Percentiles rank a stretch among this genome's conserved stretches.
Conservation (phyloP, 768 basidiomycete genomes). For the Hericium rajendrae region DNA sequence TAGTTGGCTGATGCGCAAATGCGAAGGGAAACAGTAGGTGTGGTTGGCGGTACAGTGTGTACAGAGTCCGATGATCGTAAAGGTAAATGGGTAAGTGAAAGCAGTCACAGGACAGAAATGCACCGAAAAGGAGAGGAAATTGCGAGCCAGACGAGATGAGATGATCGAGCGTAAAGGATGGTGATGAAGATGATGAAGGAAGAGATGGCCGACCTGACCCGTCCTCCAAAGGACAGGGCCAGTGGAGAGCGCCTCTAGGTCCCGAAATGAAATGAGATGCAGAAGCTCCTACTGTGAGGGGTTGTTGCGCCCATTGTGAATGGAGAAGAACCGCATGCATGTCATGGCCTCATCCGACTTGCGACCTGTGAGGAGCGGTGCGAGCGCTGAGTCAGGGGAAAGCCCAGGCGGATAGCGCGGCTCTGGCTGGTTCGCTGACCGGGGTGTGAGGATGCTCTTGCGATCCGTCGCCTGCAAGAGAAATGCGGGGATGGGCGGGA, state of each 20-base stretch:
- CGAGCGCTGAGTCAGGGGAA: constrained; percentile 1
- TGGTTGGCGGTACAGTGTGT: not conserved
- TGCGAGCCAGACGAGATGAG: not conserved
- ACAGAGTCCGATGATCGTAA: not conserved
- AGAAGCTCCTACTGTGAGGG: not conserved
- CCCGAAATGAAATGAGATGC: not conserved
- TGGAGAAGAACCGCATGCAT: constrained; percentile 40
- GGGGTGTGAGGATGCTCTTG: constrained; percentile 5
- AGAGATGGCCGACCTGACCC: not conserved
- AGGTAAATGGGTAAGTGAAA: not conserved
- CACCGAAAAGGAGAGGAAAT: not conserved
- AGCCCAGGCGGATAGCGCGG: constrained; percentile 20
- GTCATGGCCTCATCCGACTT: constrained; percentile 31
- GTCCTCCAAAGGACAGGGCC: not conserved
- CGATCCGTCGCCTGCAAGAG: constrained; percentile 3
- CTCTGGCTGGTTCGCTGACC: constrained; percentile 15
- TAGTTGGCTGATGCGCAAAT: not conserved
- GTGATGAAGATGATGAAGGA: not conserved
- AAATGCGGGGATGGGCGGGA: constrained; percentile 13
- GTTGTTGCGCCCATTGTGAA: constrained; percentile 25
- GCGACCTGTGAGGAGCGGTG: constrained; percentile 9
- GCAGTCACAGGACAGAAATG: not conserved
- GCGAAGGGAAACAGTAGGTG: not conserved
- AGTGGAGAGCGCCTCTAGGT: not conserved
- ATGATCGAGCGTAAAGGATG: not conserved